Percentiles rank a stretch among this genome's conserved stretches.
Evolutionary conservation across 1,284 basidiomycete species (phyloP).

Genomic region (Ustilago sp.): DNA sequence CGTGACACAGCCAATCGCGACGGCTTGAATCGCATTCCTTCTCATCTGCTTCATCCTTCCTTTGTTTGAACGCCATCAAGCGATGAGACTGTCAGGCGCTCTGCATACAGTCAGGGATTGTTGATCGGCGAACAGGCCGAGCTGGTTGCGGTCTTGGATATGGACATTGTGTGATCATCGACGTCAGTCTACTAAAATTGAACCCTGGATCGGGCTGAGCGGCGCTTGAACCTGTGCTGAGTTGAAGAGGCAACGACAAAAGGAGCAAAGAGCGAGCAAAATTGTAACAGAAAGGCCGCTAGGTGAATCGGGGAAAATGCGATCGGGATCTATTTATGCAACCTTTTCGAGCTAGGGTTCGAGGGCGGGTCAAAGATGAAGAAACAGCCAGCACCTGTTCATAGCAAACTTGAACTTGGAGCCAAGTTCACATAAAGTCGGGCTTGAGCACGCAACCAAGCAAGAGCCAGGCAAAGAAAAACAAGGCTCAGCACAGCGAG

Average conservation of each 20-base stretch:
- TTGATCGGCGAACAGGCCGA: conserved; percentile 1
- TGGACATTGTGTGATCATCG: neutral
- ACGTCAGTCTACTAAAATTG: neutral
- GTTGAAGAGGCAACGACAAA: neutral
- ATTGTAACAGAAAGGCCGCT: too few relatives aligned
- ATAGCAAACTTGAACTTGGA: neutral
- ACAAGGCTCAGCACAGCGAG: neutral
- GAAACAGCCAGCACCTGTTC: too few relatives aligned
- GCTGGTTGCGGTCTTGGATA: neutral
- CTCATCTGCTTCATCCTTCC: neutral
- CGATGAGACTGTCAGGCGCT: neutral
- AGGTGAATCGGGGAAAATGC: neutral
- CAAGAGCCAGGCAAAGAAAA: neutral
- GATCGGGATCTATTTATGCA: neutral
- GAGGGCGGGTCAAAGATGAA: neutral
- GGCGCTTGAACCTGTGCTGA: neutral
- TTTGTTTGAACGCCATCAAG: neutral
- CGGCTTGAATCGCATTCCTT: neutral
- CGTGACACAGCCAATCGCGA: neutral
- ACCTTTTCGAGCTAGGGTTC: neutral
- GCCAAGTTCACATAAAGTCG: neutral
- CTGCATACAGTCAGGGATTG: neutral
- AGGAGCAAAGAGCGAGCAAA: too few relatives aligned
- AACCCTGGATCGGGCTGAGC: neutral
- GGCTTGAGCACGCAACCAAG: neutral